Base-by-base conservation (phyloP, 1,284 basidiomycete genomes). In the Somion occarium region DNA sequence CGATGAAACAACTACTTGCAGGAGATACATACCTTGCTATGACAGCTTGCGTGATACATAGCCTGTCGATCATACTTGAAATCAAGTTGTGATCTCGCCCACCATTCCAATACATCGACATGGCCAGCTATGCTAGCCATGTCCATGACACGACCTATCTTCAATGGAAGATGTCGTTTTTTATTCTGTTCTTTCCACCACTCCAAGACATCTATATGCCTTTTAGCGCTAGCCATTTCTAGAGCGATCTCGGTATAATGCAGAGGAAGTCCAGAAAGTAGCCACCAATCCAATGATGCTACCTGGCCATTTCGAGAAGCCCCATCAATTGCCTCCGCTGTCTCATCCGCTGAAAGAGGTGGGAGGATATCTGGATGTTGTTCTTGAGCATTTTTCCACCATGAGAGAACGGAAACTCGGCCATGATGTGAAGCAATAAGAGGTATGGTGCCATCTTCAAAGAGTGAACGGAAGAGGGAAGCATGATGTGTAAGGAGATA, bases 111-210 rank as follows among this genome's bases (percentile, higher is more conserved):
- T 1, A 81, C 83, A 20, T 78, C 73, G 26, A 87, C 79, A 60
- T 86, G 77, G 1, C 86, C 85, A 7, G 83, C 82, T 5, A 76
- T 82, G 62, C 82, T 85, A 22, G 87, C 89, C 73, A 82, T 80
- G 63, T 91, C 89, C 79, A 91, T 84, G 20, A 83, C 86, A 37
- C 86, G 82, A 2, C 90, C 89, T 37, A 91, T 82, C 64, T 89
- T 89, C 55, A 92, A 77, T 5, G 78, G 76, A 26, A 91, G 65
- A 2, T 72, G 53, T 48, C 56, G 53, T 7, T 25, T 48, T 22
- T 58, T 52, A 43, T 54, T 56, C 38, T 67, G 64, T 48, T 61
- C 54, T 42, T 82, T 81, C 89, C 89, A 92, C 89, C 90, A 92
- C 41, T 87, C 83, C 37, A 92, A 75, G 5, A 89, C 81, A 2